Conservation (phyloP, 768 basidiomycete species). For the Boletellus ananas region DNA sequence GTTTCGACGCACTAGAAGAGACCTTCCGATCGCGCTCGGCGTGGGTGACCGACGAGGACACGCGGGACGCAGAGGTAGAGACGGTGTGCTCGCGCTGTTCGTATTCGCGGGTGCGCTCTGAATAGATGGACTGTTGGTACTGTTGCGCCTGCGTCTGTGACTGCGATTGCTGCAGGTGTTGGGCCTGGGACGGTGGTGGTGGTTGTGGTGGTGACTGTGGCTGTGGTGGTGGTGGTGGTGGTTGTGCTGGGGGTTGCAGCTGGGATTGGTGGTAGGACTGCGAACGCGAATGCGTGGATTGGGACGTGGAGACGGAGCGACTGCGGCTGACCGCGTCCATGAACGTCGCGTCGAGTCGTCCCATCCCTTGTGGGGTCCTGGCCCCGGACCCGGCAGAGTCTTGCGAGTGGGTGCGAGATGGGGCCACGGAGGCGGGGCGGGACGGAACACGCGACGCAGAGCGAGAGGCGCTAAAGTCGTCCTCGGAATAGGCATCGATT, state of each 20-base stretch:
- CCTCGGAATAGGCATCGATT: conserved; percentile 59
- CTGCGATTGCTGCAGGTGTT: not conserved
- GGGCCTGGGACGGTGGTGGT: not conserved
- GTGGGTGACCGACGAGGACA: conserved; percentile 19
- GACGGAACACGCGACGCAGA: conserved; percentile 35
- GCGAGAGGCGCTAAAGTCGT: conserved; percentile 43
- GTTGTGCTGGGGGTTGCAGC: not conserved
- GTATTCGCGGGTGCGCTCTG: conserved; percentile 24
- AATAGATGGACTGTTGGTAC: conserved; percentile 16
- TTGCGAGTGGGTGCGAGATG: conserved; percentile 54
- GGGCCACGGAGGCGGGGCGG: conserved; percentile 43
- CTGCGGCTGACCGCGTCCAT: conserved; percentile 30
- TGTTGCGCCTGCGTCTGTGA: not conserved
- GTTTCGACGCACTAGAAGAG: conserved; percentile 20
- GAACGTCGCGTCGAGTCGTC: conserved; percentile 24
- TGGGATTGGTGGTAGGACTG: conserved; percentile 17
- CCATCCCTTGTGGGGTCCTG: conserved; percentile 30
- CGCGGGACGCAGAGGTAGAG: conserved; percentile 25
- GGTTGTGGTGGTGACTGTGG: not conserved
- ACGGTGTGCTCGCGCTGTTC: conserved; percentile 21
- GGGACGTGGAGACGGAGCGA: conserved; percentile 20
- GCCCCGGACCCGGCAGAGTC: conserved; percentile 33
- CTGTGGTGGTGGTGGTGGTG: not conserved
- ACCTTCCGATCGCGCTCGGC: conserved; percentile 26
- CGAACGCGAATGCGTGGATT: conserved; percentile 16